phyloP scores from a whole-genome alignment of 1,139 yeast genomes.

The Hyphopichia pseudoburtonii region DNA sequence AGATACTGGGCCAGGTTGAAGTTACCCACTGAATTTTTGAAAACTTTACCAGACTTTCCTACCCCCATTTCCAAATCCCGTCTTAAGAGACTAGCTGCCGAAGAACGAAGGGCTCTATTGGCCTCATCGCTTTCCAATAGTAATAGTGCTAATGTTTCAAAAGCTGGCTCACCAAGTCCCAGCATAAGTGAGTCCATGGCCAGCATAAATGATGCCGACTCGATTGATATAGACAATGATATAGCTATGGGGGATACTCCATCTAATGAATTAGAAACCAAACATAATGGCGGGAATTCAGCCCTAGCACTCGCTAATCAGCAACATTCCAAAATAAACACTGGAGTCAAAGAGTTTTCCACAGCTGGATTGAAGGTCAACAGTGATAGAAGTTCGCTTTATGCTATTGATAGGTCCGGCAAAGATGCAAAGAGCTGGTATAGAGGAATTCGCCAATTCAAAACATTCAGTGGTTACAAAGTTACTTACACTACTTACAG shows the following conservation, averaged over 20 bases:
- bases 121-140: constrained; percentile 1
- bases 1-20: constrained; percentile 35
- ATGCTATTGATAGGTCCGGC: constrained; percentile 48
- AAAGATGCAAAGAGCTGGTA: constrained; percentile 53
- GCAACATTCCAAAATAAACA: constrained; percentile 33
- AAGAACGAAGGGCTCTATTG: constrained; percentile 20
- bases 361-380: constrained; percentile 47
- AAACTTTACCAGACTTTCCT: constrained; percentile 36
- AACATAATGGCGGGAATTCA: background rate
- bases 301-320: constrained; percentile 1
- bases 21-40: constrained; percentile 29
- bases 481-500: constrained; percentile 43
- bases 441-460: constrained; percentile 45
- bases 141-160: constrained; percentile 12
- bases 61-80: constrained; percentile 32
- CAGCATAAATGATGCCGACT: background rate
- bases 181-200: constrained; percentile 1
- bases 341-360: constrained; percentile 42
- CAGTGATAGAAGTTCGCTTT: constrained; percentile 21
- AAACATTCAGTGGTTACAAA: constrained; percentile 61
- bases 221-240: background rate
- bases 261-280: background rate
- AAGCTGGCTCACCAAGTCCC: constrained; percentile 25
- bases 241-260: no score
- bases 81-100: constrained; percentile 29